Conservation (phyloP, 2,329 filamentous ascomycete species). For the Cordyceps sp. region DNA sequence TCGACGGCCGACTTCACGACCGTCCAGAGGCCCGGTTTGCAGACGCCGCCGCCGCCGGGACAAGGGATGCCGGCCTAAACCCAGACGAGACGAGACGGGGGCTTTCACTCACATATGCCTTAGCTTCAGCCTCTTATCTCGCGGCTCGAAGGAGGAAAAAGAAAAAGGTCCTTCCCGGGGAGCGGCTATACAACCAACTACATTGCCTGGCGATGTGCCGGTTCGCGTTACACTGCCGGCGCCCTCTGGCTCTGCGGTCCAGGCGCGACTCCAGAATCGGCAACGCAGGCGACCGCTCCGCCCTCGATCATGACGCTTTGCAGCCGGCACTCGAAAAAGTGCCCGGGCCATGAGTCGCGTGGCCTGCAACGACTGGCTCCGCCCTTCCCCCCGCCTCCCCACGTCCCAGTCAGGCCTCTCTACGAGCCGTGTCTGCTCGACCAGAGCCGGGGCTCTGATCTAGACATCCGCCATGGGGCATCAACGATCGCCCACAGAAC, state of each 20-base stretch:
- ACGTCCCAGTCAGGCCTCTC: background rate
- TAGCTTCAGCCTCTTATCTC: too few species aligned
- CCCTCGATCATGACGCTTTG: background rate
- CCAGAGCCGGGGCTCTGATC: background rate
- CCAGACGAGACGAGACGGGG: too few species aligned
- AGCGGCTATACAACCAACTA: background rate
- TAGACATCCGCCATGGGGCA: background rate
- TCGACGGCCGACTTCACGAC: too few species aligned
- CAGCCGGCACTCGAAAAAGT: background rate
- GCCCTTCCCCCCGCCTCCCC: too few species aligned
- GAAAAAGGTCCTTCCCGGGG: too few species aligned
- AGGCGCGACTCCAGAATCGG: too few species aligned
- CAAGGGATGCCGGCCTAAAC: too few species aligned
- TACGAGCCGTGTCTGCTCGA: background rate
- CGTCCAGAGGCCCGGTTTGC: too few species aligned
- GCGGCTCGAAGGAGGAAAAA: too few species aligned
- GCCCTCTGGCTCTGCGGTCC: background rate
- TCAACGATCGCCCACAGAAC: background rate
- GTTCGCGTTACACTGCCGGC: background rate
- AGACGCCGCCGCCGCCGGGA: too few species aligned
- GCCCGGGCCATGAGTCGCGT: background rate
- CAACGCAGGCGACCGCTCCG: background rate
- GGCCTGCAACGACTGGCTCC: conserved; percentile 2
- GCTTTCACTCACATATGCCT: too few species aligned
- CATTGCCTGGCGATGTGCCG: background rate